Evolutionary conservation across 228 moss, liverwort and hornwort genomes (phyloP), one percentile per base, ranked within the genome.

Genomic region (Sphagnum magellanicum): DNA sequence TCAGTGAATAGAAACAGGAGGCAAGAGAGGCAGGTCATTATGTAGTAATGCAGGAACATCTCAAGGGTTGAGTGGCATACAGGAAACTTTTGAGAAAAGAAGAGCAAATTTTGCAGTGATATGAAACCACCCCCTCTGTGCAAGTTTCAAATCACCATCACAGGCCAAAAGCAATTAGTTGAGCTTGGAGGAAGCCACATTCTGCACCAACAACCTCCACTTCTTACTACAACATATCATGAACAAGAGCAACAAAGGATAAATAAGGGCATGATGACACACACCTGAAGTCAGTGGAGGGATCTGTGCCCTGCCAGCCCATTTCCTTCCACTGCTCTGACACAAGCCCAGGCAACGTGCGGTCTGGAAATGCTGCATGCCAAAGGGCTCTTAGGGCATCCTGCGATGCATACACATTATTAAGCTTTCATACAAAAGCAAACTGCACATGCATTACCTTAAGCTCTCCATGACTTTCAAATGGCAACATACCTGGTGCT

Each of bases 291-390:
- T 88, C 88, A 5, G 88, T 88, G 12, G 84, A 84, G 59, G 88
- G 88, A 67, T 88, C 84, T 67, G 67, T 78, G 50, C 88, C 88
- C 74, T 88, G 88, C 88, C 88, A 88, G n/a, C 88, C 88, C 88
- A 88, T 88, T 71, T 88, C 88, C 72, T 88, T 88, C 88, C 88
- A 88, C 66, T 88, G 81, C 74, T 88, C 84, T 72, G 84, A 88
- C 15, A 88, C 80, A 65, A 88, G 74, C 5, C 88, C 84, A 47
- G 84, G 79, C 5, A 88, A 57, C 50, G 73, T 71, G 68, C 77
- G 81, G 50, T 63, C 77, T 72, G 70, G 75, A 72, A 75, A 88
- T 6, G 88, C 81, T 51, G 74, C 82, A 63, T 61, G 71, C 88
- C 88, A 88, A 5, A 88, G 78, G 5, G 74, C 77, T 66, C 72